Base-by-base conservation (phyloP, 1,284 basidiomycete genomes). In the Sphagnurus paluster region DNA sequence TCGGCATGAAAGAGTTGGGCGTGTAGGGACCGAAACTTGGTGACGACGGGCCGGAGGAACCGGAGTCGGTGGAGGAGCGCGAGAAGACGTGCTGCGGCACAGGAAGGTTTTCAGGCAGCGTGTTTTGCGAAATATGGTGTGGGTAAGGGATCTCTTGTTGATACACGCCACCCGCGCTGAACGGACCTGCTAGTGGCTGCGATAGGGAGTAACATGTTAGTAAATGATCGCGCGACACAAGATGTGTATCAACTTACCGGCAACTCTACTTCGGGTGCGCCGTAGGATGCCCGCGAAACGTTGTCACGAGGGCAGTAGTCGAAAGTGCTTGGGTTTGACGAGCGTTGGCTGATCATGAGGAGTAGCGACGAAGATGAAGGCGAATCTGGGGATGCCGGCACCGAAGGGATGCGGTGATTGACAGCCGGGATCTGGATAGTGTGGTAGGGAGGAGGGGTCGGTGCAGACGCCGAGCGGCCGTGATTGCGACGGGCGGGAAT, bases 341-440 rank as follows among this genome's bases (percentile, higher is more conserved):
- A 66, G 44, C 80, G 78, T 44, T 78, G 71, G 56, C 71, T 74
- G 68, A 81, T 80, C 66, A 81, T 74, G 35, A 79, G 76, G 7
- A 79, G 55, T 41, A 76, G 68, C 4, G 77, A 77, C 4, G 84
- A 81, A 23, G 84, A 82, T 4, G 78, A 72, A 8, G 83, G 81
- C 59, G 80, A 82, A n/a, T n/a, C n/a, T n/a, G n/a, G n/a, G n/a
- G 82, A 84, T 7, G 80, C 75, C 30, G 68, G 62, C 66, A 79
- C 74, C 32, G n/a, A n/a, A n/a, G n/a, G n/a, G n/a, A n/a, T n/a
- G n/a, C n/a, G n/a, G n/a, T 66, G 63, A 67, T 77, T 80, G 17
- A 86, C 72, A 46, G 73, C 75, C 13, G 84, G 85, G 23, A 87
- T 69, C 57, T 77, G 76, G 56, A 87, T 82, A 4, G 75, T 70